Conservation (phyloP, 164 flowering plant species). For the Kingdonia uniflora region DNA sequence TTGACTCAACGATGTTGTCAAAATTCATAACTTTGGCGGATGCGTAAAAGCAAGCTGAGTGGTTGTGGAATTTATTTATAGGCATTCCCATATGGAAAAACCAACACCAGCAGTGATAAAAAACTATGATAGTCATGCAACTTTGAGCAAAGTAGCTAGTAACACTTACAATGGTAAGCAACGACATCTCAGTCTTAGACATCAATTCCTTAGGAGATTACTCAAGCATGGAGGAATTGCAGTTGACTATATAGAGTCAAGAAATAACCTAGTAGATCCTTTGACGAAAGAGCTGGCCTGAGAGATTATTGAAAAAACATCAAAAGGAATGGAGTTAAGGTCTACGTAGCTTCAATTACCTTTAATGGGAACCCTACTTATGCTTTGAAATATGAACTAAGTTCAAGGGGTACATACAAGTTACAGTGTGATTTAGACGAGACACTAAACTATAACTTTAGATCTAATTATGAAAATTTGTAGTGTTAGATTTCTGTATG, state of each 20-base stretch:
- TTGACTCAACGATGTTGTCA: background rate
- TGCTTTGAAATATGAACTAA: conserved; percentile 1
- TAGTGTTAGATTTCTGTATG: background rate
- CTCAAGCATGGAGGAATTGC: background rate
- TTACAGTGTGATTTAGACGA: background rate
- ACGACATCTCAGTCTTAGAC: too few relatives aligned
- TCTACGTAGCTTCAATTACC: background rate
- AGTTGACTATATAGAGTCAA: background rate
- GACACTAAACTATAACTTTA: background rate
- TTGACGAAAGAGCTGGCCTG: background rate
- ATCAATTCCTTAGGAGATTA: background rate
- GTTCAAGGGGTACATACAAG: background rate
- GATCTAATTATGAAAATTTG: background rate
- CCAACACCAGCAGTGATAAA: background rate
- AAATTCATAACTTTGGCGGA: background rate
- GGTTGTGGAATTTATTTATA: background rate
- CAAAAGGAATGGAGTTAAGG: background rate
- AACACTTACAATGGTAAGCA: too few relatives aligned
- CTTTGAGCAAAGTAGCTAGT: too few relatives aligned
- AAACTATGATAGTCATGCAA: background rate
- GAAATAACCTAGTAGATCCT: too few relatives aligned
- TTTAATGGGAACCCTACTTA: background rate
- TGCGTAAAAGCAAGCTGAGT: background rate
- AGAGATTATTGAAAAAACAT: background rate
- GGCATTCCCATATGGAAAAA: background rate